Evolutionary conservation across 495 filamentous ascomycete genomes (phyloP), one percentile per base, ranked within the genome.

Genomic region (Penicillium steckii): DNA sequence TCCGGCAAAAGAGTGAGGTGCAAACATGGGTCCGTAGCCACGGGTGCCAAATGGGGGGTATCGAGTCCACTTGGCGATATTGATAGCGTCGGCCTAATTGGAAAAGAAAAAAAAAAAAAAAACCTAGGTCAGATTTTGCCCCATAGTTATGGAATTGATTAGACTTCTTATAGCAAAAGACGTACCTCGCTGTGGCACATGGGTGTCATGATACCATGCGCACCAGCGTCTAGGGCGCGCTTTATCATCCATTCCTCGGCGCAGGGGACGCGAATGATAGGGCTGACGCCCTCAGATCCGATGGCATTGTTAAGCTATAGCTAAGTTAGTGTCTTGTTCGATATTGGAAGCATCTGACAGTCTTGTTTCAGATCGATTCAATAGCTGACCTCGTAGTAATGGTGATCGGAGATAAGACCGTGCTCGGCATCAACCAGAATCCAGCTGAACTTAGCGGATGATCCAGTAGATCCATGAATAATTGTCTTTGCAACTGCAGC

Each of bases 381-480:
- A 19, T 5, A n/a, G 37, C 57, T 8, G 24, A 70, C 69, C 40
- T 72, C 69, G 29, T 72, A 72, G 43, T 72, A 72, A 42, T 72
- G 50, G 24, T 51, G 41, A 25, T 74, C 71, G 24, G 64, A 61
- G 27, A 74, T 74, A 53, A 88, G 85, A n/a, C 90, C 90, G 67
- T 95, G 89, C 63, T 91, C 87, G 43, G 80, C 85, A 65, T 93
- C 89, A 26, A 93, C 82, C 59, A 90, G 73, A 4, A 91, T 83
- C 87, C 87, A 93, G 67, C 63, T 67, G 57, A 71, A 73, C 35
- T 55, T 56, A 3, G 55, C 56, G 30, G 64, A 50, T 22, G 60
- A 61, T 10, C 60, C 56, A 6, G 64, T 56, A 25, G 59, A 55
- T 12, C 66, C 63, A 46, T 67, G 69, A 13, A 72, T 56, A 40